Conservation (phyloP, 768 basidiomycete genomes). For the Lentinula guzmanii region DNA sequence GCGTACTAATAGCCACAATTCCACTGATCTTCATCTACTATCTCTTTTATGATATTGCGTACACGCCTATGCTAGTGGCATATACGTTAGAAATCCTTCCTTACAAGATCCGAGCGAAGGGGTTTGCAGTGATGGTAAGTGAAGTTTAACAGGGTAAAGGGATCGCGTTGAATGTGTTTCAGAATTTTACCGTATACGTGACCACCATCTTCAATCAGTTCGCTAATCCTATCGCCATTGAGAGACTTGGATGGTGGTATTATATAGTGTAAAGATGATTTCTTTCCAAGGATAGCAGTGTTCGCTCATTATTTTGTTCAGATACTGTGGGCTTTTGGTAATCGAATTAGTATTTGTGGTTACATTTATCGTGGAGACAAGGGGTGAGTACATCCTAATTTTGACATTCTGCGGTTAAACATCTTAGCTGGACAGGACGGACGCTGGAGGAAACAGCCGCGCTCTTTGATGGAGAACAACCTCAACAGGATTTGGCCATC, state of each 20-base stretch:
- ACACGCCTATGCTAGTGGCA: conserved; percentile 64
- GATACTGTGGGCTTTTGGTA: conserved; percentile 57
- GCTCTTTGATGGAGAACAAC: conserved; percentile 60
- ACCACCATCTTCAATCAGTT: conserved; percentile 76
- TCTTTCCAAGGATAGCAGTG: neutral
- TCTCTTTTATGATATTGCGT: conserved; percentile 61
- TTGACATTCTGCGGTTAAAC: neutral
- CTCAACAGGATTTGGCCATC: conserved; percentile 32
- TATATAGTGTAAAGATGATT: conserved; percentile 35
- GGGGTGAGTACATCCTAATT: conserved; percentile 30
- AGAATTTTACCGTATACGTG: conserved; percentile 61
- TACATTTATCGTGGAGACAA: conserved; percentile 55
- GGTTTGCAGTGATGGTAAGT: conserved; percentile 68
- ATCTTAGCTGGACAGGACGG: conserved; percentile 28
- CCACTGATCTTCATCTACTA: conserved; percentile 61
- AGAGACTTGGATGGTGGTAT: conserved; percentile 51
- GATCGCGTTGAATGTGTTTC: conserved; percentile 5
- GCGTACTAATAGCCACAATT: conserved; percentile 39
- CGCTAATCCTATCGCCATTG: conserved; percentile 71
- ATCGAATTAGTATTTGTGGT: conserved; percentile 56
- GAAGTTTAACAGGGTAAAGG: neutral
- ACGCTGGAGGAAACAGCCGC: conserved; percentile 73
- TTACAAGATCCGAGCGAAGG: conserved; percentile 73
- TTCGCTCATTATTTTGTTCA: conserved; percentile 23
- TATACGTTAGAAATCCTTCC: conserved; percentile 77